Conservation (phyloP, 2,329 filamentous ascomycete genomes). For the Penicillium psychrosexuale region DNA sequence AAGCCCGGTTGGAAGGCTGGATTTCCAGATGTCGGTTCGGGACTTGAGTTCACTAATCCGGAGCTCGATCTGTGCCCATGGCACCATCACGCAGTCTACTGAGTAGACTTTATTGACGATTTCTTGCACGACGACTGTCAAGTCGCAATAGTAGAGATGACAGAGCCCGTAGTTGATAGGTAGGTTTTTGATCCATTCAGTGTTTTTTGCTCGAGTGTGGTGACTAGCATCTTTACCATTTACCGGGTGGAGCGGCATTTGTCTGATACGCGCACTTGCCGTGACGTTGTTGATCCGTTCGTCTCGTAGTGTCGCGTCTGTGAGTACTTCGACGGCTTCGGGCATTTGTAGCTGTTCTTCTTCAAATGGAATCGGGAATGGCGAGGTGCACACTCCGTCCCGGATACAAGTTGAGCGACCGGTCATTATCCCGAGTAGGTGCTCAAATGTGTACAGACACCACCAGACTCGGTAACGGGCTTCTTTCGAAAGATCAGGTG, state of each 20-base stretch:
- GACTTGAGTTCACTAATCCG: conserved; percentile 39
- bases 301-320: conserved; percentile 30
- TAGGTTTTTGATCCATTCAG: conserved; percentile 37
- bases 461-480: conserved; percentile 48
- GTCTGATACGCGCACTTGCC: conserved; percentile 32
- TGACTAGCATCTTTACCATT: conserved; percentile 26
- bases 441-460: conserved; percentile 46
- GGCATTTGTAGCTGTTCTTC: conserved; percentile 39
- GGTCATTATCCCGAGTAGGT: conserved; percentile 47
- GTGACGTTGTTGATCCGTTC: conserved; percentile 30
- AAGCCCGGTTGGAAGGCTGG: conserved; percentile 35
- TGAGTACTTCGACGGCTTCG: conserved; percentile 33
- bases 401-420: conserved; percentile 44
- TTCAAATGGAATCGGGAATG: conserved; percentile 42
- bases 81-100: conserved; percentile 36
- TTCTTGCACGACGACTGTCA: conserved; percentile 40
- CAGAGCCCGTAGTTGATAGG: conserved; percentile 36
- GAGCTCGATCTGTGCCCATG: conserved; percentile 42
- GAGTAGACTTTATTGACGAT: conserved; percentile 45
- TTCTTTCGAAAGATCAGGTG: conserved; percentile 42
- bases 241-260: conserved; percentile 31
- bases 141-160: conserved; percentile 41
- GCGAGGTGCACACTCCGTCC: conserved; percentile 44
- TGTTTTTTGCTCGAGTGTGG: conserved; percentile 25
- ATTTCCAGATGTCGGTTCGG: conserved; percentile 40